These are phyloP conservation scores for Mycena leptocephala DNA, from an alignment of 768 basidiomycete species.

Conservation along the genomic window DNA sequence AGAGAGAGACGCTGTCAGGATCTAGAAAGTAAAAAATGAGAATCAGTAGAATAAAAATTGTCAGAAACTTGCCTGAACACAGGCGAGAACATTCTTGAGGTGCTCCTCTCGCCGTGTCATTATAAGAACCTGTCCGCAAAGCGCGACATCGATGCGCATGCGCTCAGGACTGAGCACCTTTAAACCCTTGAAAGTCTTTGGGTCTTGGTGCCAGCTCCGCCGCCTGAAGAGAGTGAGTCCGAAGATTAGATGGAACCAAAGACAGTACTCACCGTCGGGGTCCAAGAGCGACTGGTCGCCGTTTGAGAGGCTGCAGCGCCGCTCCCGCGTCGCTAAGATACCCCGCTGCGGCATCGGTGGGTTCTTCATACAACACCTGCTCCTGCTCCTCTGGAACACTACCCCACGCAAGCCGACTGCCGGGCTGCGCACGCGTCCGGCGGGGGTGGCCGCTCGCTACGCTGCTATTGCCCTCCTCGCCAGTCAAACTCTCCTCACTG, in stretches of 20 bases:
- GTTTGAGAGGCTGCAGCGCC: conserved; percentile 13
- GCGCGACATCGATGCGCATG: conserved; percentile 86
- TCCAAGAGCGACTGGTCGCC: conserved; percentile 40
- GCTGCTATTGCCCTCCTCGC: conserved; percentile 34
- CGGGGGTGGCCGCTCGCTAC: not conserved
- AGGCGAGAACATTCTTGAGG: conserved; percentile 74
- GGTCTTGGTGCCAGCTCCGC: conserved; percentile 76
- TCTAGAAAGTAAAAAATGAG: conserved; percentile 46
- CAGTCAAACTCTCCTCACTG: conserved; percentile 43
- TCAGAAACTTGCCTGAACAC: conserved; percentile 63
- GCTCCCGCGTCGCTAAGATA: conserved; percentile 36
- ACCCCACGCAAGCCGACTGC: conserved; percentile 17
- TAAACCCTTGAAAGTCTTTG: conserved; percentile 63
- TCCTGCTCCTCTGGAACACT: conserved; percentile 22
- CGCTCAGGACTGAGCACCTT: conserved; percentile 70
- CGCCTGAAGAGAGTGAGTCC: conserved; percentile 53
- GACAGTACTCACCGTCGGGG: conserved; percentile 49
- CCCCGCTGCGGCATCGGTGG: conserved; percentile 20
- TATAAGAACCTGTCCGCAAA: conserved; percentile 82
- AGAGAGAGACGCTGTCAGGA: conserved; percentile 69
- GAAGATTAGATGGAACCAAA: not conserved
- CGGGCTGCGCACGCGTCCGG: conserved; percentile 1
- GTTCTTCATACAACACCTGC: conserved; percentile 28
- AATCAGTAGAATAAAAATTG: conserved; percentile 21
- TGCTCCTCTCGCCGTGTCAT: conserved; percentile 80